Conservation (phyloP, 352 stramenopile genomes). For the Phytophthora pisi region DNA sequence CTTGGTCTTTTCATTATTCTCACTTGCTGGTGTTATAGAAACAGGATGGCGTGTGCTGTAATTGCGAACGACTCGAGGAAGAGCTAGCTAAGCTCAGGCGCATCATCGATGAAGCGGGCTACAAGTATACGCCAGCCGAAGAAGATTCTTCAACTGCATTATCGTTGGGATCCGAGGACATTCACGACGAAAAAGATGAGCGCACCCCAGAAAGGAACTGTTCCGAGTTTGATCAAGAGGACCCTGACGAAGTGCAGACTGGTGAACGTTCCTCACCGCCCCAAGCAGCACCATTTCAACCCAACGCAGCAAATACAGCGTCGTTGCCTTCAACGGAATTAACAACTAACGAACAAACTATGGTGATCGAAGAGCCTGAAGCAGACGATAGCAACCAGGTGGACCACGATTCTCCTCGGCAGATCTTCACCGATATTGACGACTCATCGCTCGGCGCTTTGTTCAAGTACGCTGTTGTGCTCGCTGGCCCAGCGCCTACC, state of each 20-base stretch:
- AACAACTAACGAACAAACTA: neutral
- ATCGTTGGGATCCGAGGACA: conserved; percentile 2
- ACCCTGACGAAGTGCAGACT: neutral
- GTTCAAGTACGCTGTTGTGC: conserved; percentile 77
- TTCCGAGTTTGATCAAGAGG: conserved; percentile 18
- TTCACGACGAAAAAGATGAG: conserved; percentile 11
- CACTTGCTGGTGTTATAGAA: conserved; percentile 3
- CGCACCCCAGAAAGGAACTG: conserved; percentile 15
- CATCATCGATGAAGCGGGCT: conserved; percentile 7
- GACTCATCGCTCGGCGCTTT: conserved; percentile 58
- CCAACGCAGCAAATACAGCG: neutral
- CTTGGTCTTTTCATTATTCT: neutral
- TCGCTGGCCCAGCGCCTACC: conserved; percentile 48
- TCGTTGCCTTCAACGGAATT: neutral
- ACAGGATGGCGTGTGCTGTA: conserved; percentile 22
- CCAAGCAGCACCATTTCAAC: neutral
- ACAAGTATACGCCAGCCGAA: neutral
- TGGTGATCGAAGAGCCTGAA: conserved; percentile 15
- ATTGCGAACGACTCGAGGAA: conserved; percentile 23
- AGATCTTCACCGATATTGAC: conserved; percentile 42
- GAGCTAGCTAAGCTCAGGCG: conserved; percentile 18
- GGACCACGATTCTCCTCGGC: conserved; percentile 29
- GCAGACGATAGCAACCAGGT: conserved; percentile 38
- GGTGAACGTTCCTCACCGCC: neutral
- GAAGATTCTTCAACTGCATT: neutral